phyloP scores from a whole-genome alignment of 2,329 filamentous ascomycete genomes.

The Colletotrichum sp. region DNA sequence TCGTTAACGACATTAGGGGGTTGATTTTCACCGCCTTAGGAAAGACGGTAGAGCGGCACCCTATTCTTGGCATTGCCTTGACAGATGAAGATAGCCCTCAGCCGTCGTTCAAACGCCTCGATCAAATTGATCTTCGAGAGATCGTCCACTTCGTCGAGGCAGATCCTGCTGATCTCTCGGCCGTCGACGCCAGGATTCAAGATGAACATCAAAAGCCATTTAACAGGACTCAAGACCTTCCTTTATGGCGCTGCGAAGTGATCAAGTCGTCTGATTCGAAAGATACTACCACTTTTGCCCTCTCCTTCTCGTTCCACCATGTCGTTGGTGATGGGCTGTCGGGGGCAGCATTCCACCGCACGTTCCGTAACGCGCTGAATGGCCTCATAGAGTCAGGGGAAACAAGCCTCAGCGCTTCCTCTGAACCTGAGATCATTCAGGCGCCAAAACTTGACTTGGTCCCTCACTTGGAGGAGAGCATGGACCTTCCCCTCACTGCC shows the following conservation, averaged over 20 bases:
- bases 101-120: background rate
- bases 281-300: background rate
- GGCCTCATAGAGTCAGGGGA: background rate
- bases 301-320: background rate
- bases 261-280: background rate
- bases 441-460: background rate
- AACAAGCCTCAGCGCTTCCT: background rate
- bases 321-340: background rate
- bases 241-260: background rate
- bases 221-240: background rate
- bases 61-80: background rate
- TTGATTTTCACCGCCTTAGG: background rate
- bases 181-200: background rate
- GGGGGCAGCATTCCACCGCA: background rate
- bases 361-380: background rate
- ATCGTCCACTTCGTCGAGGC: background rate
- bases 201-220: background rate
- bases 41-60: background rate
- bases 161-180: background rate
- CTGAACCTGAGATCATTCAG: background rate
- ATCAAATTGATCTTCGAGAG: background rate
- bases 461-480: background rate
- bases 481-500: background rate
- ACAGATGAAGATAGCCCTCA: background rate
- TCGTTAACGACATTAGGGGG: background rate